These are phyloP conservation scores for Suillus subaureus DNA, from an alignment of 768 basidiomycete species.

Conservation along the genomic window DNA sequence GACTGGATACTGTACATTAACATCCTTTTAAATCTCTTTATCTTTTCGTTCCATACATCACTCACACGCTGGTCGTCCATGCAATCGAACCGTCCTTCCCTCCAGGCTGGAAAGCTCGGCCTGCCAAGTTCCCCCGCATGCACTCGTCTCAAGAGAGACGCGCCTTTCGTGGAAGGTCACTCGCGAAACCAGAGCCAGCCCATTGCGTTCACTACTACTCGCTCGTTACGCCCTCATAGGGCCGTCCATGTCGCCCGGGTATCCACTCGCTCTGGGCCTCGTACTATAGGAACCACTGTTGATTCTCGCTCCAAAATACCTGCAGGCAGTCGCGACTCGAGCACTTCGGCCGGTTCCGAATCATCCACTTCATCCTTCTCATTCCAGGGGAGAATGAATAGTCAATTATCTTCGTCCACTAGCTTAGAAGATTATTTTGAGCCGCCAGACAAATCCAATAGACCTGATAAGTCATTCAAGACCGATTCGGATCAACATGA, in stretches of 20 bases:
- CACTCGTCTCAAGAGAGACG: conserved; percentile 6
- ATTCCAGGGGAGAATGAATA: conserved; percentile 41
- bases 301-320: background rate
- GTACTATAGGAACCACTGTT: background rate
- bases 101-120: conserved; percentile 6
- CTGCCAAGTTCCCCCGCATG: conserved; percentile 21
- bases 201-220: conserved; percentile 9
- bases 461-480: background rate
- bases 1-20: conserved; percentile 16
- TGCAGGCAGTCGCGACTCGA: conserved; percentile 1
- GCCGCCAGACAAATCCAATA: background rate
- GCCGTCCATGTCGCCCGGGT: conserved; percentile 5
- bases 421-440: conserved; percentile 42
- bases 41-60: background rate
- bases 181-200: conserved; percentile 5
- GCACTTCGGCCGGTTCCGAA: conserved; percentile 20
- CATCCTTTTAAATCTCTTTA: conserved; percentile 1
- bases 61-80: background rate
- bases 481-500: background rate
- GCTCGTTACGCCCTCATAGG: conserved; percentile 27
- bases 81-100: conserved; percentile 8
- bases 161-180: conserved; percentile 7
- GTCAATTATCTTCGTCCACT: conserved; percentile 44
- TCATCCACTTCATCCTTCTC: conserved; percentile 35
- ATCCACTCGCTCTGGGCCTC: conserved; percentile 8